Conservation (phyloP, 2,329 filamentous ascomycete species). For the Waltergamsia citrina region DNA sequence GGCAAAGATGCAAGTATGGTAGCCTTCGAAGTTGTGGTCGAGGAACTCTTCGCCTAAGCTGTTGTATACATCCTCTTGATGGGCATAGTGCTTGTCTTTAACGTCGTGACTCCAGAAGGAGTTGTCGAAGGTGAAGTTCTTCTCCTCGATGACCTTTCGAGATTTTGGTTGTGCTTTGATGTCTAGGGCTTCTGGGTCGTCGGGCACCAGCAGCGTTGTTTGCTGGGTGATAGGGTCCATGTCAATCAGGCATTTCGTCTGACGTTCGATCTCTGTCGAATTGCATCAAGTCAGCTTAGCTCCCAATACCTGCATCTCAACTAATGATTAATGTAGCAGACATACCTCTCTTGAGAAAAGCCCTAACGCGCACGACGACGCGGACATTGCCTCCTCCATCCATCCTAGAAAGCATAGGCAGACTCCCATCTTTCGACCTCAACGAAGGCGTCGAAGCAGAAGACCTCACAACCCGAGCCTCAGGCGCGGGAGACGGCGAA, state of each 20-base stretch:
- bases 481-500: conserved; percentile 3
- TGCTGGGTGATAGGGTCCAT: conserved; percentile 86
- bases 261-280: conserved; percentile 73
- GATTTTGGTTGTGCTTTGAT: conserved; percentile 33
- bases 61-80: conserved; percentile 90
- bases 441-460: conserved; percentile 72
- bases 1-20: conserved; percentile 98
- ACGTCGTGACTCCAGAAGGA: conserved; percentile 94
- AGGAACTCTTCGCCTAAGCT: conserved; percentile 92
- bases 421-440: conserved; percentile 60
- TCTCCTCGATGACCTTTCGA: conserved; percentile 74
- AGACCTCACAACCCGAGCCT: conserved; percentile 38
- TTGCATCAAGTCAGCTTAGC: no score
- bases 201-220: conserved; percentile 70
- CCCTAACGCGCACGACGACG: conserved; percentile 70
- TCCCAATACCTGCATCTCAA: conserved; percentile 9
- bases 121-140: conserved; percentile 91
- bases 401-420: conserved; percentile 46
- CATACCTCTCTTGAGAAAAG: conserved; percentile 69
- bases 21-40: conserved; percentile 98
- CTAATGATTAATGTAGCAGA: no score
- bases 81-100: conserved; percentile 74
- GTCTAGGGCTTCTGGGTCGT: conserved; percentile 34
- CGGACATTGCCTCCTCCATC: conserved; percentile 65
- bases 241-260: conserved; percentile 74